phyloP scores from a whole-genome alignment of 805 yeast genomes.

The Candida lessepsii region DNA sequence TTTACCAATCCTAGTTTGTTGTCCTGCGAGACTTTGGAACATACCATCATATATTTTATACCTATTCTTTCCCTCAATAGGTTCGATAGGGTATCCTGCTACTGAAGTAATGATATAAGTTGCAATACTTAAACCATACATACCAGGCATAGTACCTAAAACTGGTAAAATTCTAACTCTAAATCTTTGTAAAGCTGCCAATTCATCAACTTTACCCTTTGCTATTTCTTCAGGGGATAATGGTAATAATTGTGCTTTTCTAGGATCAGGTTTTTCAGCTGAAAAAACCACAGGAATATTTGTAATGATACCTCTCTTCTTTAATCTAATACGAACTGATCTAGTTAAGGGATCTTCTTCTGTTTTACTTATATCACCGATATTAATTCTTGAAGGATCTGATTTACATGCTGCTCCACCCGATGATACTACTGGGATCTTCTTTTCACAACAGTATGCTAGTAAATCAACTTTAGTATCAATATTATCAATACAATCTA shows the following conservation, averaged over 20 bases:
- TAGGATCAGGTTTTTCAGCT: slow-evolving; percentile 95
- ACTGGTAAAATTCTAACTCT: slow-evolving; percentile 95
- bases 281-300: slow-evolving; percentile 89
- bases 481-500: slow-evolving; percentile 95
- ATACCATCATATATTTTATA: slow-evolving; percentile 82
- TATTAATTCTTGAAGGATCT: slow-evolving; percentile 87
- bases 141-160: slow-evolving; percentile 94
- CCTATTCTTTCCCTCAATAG: slow-evolving; percentile 86
- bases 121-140: slow-evolving; percentile 89
- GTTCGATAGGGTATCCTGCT: slow-evolving; percentile 88
- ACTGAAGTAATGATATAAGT: slow-evolving; percentile 76
- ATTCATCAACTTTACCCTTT: slow-evolving; percentile 81
- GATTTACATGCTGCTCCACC: slow-evolving; percentile 98
- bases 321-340: slow-evolving; percentile 79
- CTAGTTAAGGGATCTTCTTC: slow-evolving; percentile 94
- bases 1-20: slow-evolving; percentile 74
- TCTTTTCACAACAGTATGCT: slow-evolving; percentile 61
- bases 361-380: slow-evolving; percentile 84
- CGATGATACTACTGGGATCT: slow-evolving; percentile 74
- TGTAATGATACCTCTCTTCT: slow-evolving; percentile 68
- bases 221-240: slow-evolving; percentile 77
- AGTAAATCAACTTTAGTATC: slow-evolving; percentile 94
- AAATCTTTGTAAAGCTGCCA: slow-evolving; percentile 84
- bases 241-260: slow-evolving; percentile 85
- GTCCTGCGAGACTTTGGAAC: slow-evolving; percentile 81